Percentiles rank a stretch among this genome's conserved stretches.
phyloP scores from a whole-genome alignment of 768 basidiomycete genomes.

The Hortiboletus campestris region DNA sequence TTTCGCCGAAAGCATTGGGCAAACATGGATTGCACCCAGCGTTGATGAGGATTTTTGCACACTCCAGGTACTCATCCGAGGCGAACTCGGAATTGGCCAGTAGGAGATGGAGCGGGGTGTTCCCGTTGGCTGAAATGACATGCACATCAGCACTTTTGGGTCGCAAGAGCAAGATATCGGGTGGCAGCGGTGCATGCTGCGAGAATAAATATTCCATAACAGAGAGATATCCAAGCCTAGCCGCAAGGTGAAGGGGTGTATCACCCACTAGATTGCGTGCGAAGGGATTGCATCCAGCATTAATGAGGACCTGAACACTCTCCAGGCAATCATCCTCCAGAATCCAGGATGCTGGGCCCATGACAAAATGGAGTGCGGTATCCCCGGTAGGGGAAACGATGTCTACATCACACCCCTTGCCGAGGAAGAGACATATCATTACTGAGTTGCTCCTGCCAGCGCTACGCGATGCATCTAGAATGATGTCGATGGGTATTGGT shows the following conservation, averaged over 20 bases:
- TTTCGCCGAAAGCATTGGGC: neutral
- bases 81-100: neutral
- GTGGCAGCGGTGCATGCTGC: neutral
- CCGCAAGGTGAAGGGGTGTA: neutral
- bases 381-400: neutral
- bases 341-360: too few relatives aligned
- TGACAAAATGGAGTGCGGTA: neutral
- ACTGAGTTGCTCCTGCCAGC: neutral
- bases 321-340: neutral
- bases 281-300: constrained; percentile 3
- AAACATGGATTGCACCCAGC: neutral
- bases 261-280: neutral
- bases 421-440: constrained; percentile 1
- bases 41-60: neutral
- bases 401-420: neutral
- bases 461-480: neutral
- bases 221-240: neutral
- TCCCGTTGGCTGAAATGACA: neutral
- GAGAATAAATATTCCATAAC: neutral
- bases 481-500: neutral
- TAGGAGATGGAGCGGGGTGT: neutral
- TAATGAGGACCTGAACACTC: neutral
- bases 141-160: neutral
- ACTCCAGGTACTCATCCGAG: neutral
- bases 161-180: neutral